A percentile compares a stretch with the other conserved stretches of the same genome.
phyloP scores from a whole-genome alignment of 148 eudicot genomes.

The Nyssa sinensis region DNA sequence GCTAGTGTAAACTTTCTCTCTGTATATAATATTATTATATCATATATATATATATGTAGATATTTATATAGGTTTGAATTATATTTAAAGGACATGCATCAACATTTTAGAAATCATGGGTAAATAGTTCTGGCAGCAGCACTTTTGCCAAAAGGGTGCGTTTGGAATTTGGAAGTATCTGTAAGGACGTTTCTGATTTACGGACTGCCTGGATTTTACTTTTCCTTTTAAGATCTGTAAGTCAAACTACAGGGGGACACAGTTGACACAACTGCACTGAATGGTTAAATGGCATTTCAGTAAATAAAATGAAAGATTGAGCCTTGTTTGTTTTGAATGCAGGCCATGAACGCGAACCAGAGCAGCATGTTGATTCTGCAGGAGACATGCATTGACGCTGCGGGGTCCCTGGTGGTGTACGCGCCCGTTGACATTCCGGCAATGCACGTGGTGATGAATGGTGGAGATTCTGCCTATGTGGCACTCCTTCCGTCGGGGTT shows the following conservation, averaged over 20 bases:
- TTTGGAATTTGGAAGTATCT: slow-evolving; percentile 36
- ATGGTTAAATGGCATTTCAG: neutral
- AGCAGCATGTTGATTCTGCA: slow-evolving; percentile 94
- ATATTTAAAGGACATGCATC: no score
- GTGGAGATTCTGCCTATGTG: slow-evolving; percentile 91
- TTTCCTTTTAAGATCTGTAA: slow-evolving; percentile 7
- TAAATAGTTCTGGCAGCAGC: no score
- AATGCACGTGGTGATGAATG: slow-evolving; percentile 94
- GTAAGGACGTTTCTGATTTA: slow-evolving; percentile 11
- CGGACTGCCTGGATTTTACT: neutral
- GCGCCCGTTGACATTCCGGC: slow-evolving; percentile 96
- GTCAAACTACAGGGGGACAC: slow-evolving; percentile 19
- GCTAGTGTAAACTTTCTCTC: slow-evolving; percentile 52
- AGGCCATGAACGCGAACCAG: slow-evolving; percentile 80
- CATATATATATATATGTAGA: no score
- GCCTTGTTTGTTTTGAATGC: slow-evolving; percentile 13
- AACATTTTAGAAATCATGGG: no score
- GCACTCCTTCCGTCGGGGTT: slow-evolving; percentile 95
- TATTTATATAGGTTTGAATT: no score
- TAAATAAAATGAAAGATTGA: slow-evolving; percentile 1
- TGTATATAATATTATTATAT: neutral
- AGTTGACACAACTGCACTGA: slow-evolving; percentile 13
- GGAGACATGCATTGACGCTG: slow-evolving; percentile 84
- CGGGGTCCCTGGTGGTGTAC: slow-evolving; percentile 92
- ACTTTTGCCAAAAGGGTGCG: slow-evolving; percentile 19